phyloP scores from a whole-genome alignment of 257 asterid genomes.

The Linderniella brevidens region DNA sequence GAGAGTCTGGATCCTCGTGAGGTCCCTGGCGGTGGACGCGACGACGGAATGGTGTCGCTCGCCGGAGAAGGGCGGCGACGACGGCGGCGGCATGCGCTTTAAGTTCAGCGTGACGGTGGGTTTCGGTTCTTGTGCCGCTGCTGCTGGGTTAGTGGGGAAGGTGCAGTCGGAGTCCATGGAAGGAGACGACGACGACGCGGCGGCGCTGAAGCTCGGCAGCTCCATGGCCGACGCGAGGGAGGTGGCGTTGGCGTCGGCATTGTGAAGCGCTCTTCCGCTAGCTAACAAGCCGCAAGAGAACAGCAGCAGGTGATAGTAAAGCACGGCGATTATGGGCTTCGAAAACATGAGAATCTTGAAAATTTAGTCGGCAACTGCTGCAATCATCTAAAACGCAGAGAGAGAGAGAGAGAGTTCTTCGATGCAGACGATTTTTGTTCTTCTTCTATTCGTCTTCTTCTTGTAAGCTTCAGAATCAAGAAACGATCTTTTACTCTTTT shows the following conservation, averaged over 20 bases:
- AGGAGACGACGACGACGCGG: not conserved
- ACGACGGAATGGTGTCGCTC: slow-evolving; percentile 24
- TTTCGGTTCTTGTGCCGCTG: slow-evolving; percentile 8
- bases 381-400: not conserved
- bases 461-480: too few species aligned
- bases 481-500: too few species aligned
- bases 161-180: slow-evolving; percentile 1
- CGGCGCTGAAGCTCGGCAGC: not conserved
- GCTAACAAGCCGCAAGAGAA: not conserved
- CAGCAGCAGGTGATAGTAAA: not conserved
- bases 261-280: not conserved
- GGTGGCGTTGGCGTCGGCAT: not conserved
- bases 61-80: not conserved
- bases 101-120: slow-evolving; percentile 40
- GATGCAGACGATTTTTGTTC: too few species aligned
- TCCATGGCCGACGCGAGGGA: not conserved
- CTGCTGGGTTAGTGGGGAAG: not conserved
- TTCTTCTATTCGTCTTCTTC: too few species aligned
- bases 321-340: not conserved
- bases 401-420: not conserved
- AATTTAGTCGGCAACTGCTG: not conserved
- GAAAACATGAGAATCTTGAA: not conserved
- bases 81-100: slow-evolving; percentile 34
- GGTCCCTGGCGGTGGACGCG: slow-evolving; percentile 50
- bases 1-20: slow-evolving; percentile 50